phyloP scores from a whole-genome alignment of 805 yeast species.

The Torulaspora maleeae region DNA sequence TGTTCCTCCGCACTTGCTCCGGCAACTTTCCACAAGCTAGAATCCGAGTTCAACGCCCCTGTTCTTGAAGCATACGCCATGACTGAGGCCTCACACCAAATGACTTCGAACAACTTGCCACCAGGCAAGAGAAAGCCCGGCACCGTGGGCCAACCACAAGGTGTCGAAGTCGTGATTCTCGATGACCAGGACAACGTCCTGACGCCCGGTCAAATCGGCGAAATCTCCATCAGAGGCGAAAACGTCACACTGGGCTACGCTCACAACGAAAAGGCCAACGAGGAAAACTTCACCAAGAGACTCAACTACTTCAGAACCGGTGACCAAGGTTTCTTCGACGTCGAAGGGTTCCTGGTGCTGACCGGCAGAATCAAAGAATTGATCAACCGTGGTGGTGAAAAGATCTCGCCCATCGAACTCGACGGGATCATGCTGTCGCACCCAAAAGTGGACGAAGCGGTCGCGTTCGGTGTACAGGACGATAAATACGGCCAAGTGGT shows the following conservation, averaged over 20 bases:
- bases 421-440: constrained; percentile 58
- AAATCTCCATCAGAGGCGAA: constrained; percentile 61
- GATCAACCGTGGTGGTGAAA: constrained; percentile 75
- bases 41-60: constrained; percentile 55
- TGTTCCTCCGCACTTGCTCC: constrained; percentile 73
- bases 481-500: constrained; percentile 67
- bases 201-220: constrained; percentile 56
- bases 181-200: constrained; percentile 46
- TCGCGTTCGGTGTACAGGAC: constrained; percentile 63
- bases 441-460: constrained; percentile 65
- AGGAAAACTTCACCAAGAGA: constrained; percentile 54
- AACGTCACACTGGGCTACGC: constrained; percentile 70
- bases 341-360: constrained; percentile 53
- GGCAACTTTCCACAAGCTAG: constrained; percentile 53
- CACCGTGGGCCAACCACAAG: constrained; percentile 69
- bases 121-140: constrained; percentile 64
- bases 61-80: constrained; percentile 75
- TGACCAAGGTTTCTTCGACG: constrained; percentile 63
- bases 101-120: constrained; percentile 66
- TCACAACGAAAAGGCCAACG: constrained; percentile 66
- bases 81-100: constrained; percentile 81
- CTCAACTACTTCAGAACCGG: constrained; percentile 70
- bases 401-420: constrained; percentile 67
- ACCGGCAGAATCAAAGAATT: constrained; percentile 72
- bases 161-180: constrained; percentile 56